Evolutionary conservation across 257 asterid genomes (phyloP).

Genomic region (Cynanchum wilfordii): DNA sequence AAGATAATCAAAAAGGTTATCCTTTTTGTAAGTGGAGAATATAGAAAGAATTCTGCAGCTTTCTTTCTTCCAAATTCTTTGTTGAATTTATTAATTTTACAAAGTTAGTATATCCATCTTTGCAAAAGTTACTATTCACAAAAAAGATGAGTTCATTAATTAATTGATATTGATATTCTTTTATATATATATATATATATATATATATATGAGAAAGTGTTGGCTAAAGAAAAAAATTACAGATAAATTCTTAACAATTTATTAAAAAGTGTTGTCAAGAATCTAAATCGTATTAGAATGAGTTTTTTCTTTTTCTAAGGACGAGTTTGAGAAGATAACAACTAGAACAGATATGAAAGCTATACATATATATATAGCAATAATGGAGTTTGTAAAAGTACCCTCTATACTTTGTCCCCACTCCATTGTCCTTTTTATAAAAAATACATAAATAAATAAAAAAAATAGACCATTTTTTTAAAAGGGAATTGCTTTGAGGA

Average conservation of each 20-base stretch:
- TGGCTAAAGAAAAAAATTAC: constrained; percentile 2
- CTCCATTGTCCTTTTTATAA: constrained; percentile 36
- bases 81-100: constrained; percentile 1
- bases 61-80: background rate
- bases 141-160: no score
- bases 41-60: constrained; percentile 3
- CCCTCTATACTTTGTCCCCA: constrained; percentile 52
- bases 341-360: constrained; percentile 35
- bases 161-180: no score
- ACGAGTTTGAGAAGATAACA: constrained; percentile 42
- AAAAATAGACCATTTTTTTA: constrained; percentile 27
- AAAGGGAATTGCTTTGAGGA: constrained; percentile 38
- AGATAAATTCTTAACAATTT: no score
- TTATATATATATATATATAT: no score
- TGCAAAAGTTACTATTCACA: no score
- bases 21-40: constrained; percentile 11
- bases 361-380: constrained; percentile 16
- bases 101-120: no score
- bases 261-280: no score
- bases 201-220: constrained; percentile 5
- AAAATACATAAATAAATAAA: constrained; percentile 9
- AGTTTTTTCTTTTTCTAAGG: background rate
- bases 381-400: constrained; percentile 53
- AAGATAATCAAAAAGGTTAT: background rate
- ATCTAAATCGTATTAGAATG: no score